Evolutionary conservation across 2,329 filamentous ascomycete genomes (phyloP), one percentile per base, ranked within the genome.

Genomic region (Ampelomyces quisqualis): DNA sequence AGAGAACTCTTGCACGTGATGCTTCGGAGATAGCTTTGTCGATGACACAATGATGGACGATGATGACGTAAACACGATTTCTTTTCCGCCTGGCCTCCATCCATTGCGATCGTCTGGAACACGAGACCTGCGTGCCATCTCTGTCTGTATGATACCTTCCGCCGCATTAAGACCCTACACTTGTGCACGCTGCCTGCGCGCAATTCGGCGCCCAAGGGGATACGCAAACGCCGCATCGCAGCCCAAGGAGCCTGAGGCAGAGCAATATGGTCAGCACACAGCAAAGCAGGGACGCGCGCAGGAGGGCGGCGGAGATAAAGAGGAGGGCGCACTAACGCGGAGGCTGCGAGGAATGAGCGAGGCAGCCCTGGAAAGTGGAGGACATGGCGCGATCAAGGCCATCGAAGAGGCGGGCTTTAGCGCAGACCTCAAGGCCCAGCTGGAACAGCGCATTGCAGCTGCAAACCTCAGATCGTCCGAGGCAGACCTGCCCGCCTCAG

Each of bases 371-470:
- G 71, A 78, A 31, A 72, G 73, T 36, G 78, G 78, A 21, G 77
- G 78, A 19, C 73, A 74, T 43, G 73, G 76, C 39, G 76, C 79
- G 21, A 71, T 67, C 32, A 80, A 76, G 53, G 77, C 77, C 34
- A 71, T 84, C n/a, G 70, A 77, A 53, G 77, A 82, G 48, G 79
- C 77, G 19, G 79, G 79, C 33, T 84, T 85, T 65, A 80, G 77
- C 44, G 77, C 81, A 35, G 79, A 82, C 4, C 62, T 84, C 49
- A 81, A 78, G 62, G 68, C 66, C 39, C 67, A 77, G 55, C 66
- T 84, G 8, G 78, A 82, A 63, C 78, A 81, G 51, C 75, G 78
- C 43, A 77, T 84, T 40, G 75, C 77, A 2, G 72, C 71, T 35
- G 73, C 77, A n/a, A 71, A 71, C 21, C 81, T 83, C 53, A 71